Conservation (phyloP, 805 yeast species). For the Hanseniaspora hatyaiensis region DNA sequence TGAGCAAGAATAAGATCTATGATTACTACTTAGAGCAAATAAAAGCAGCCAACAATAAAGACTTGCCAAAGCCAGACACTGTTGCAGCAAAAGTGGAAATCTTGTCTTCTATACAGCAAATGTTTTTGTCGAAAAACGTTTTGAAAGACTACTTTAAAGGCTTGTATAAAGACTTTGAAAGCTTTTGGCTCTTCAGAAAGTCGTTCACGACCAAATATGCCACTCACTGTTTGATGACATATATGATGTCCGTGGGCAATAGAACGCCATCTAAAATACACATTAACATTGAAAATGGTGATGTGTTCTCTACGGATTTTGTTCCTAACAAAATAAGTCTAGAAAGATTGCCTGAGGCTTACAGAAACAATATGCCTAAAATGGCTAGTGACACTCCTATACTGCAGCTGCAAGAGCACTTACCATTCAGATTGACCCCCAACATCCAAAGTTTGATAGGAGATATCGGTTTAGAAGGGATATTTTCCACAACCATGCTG, state of each 20-base stretch:
- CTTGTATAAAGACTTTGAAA: constrained; percentile 68
- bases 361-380: constrained; percentile 30
- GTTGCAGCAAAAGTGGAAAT: constrained; percentile 84
- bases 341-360: constrained; percentile 32
- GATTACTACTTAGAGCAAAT: constrained; percentile 74
- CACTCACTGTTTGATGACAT: constrained; percentile 80
- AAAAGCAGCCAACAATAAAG: constrained; percentile 85
- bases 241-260: constrained; percentile 84
- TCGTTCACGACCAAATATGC: constrained; percentile 94
- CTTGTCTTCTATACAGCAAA: constrained; percentile 74
- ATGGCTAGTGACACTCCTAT: constrained; percentile 50
- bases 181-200: constrained; percentile 93
- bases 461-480: constrained; percentile 84
- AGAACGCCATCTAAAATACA: constrained; percentile 91
- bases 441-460: constrained; percentile 90
- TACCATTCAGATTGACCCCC: constrained; percentile 93
- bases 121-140: constrained; percentile 74
- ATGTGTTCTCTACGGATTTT: constrained; percentile 91
- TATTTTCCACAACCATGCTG: constrained; percentile 72
- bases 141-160: constrained; percentile 65
- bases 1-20: constrained; percentile 79
- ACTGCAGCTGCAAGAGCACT: constrained; percentile 82
- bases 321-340: constrained; percentile 69
- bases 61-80: constrained; percentile 85
- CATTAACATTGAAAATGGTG: constrained; percentile 70